Base-by-base conservation (phyloP, 2,329 filamentous ascomycete species). In the Reticulascus tulasneorum region DNA sequence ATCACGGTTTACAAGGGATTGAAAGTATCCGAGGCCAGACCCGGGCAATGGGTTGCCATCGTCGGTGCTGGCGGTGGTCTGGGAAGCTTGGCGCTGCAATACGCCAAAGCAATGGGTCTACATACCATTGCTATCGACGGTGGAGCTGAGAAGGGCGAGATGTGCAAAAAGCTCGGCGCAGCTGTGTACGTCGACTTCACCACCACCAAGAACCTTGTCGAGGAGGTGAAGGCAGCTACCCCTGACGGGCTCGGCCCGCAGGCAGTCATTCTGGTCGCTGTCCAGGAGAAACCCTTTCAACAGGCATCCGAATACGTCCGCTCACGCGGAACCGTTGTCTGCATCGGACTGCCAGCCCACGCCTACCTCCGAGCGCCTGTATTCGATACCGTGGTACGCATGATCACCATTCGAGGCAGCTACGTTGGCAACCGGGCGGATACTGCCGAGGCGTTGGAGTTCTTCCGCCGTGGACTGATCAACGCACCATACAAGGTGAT, bases 341-440 rank as follows among this genome's bases (percentile, higher is more conserved):
- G 86, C 65, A 93, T 97, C 54, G 91, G 90, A 55, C 72, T 96
- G 18, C 91, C 91, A 6, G 83, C 86, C 23, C 74, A 82, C 46
- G 89, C 90, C 3, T 85, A 73, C 63, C 75, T 96, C 47, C 77
- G 77, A 50, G 89, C 90, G 2, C 86, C 88, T 24, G 89, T 96
- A 37, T 95, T 96, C 60, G 82, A 90, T 56, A 87, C 84, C 7
- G 91, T 96, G 45, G 73, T 91, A 56, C 69, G 82, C 66, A 95
- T 95, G 88, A 82, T 96, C 68, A 82, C 66, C 52, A 96, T 97
- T 73, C 86, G 86, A 71, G 90, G 90, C 42, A 88, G 82, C 51
- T 96, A 96, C 59, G 91, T 97, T 49, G 91, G 91, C 39, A 96
- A 94, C 71, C 79, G 91, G 49, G 81, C 84, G 58, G 91, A 97